Conservation (phyloP, 2,329 filamentous ascomycete genomes). For the Mycogone perniciosa region DNA sequence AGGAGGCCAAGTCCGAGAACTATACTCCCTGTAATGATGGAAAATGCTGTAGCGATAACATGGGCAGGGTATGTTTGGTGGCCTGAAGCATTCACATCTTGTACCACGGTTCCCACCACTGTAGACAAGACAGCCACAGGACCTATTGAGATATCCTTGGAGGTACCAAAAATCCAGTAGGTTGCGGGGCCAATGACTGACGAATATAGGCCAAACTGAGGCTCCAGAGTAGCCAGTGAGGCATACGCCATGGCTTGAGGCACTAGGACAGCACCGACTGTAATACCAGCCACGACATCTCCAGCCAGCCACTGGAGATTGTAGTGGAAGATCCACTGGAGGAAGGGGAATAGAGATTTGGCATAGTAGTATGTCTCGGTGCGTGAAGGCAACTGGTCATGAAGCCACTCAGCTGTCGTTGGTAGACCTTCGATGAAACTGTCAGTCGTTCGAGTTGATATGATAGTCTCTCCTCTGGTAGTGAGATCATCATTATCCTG, state of each 20-base stretch:
- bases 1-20: constrained; percentile 73
- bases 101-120: constrained; percentile 75
- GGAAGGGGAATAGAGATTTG: constrained; percentile 74
- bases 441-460: constrained; percentile 66
- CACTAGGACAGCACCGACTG: constrained; percentile 66
- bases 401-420: constrained; percentile 65
- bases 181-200: constrained; percentile 93
- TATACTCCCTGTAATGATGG: constrained; percentile 70
- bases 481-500: constrained; percentile 45
- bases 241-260: constrained; percentile 97
- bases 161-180: constrained; percentile 98
- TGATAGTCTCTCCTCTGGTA: constrained; percentile 70
- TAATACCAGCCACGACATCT: constrained; percentile 72
- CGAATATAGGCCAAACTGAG: constrained; percentile 75
- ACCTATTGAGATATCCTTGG: constrained; percentile 96
- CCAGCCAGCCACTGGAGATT: constrained; percentile 84
- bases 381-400: constrained; percentile 53
- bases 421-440: constrained; percentile 81
- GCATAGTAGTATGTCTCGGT: constrained; percentile 54
- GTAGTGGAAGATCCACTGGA: constrained; percentile 83
- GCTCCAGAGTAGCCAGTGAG: constrained; percentile 68
- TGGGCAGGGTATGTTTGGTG: constrained; percentile 54
- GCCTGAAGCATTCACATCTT: constrained; percentile 46
- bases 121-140: constrained; percentile 95
- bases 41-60: constrained; percentile 70